These are phyloP conservation scores for Pythium coloratum DNA, from an alignment of 352 stramenopile genomes.

Conservation along the genomic window DNA sequence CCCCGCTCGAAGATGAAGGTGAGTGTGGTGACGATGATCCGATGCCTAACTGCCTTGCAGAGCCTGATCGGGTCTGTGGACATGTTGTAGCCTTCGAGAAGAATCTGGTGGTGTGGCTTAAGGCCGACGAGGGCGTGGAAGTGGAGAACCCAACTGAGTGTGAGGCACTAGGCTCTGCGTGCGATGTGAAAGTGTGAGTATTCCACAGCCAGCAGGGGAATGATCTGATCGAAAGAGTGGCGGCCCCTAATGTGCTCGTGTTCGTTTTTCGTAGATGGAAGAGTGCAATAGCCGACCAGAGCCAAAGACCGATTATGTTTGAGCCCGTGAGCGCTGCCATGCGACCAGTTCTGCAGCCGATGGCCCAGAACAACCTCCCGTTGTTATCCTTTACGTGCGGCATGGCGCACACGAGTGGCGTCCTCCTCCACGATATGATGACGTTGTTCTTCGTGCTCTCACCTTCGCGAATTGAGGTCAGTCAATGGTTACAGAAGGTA, in stretches of 20 bases:
- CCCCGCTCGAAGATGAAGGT: background rate
- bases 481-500: constrained; percentile 5
- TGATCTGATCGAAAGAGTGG: background rate
- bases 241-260: background rate
- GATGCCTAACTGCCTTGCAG: too few species aligned
- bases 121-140: constrained; percentile 51
- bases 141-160: constrained; percentile 41
- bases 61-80: background rate
- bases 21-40: too few species aligned
- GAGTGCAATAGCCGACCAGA: background rate
- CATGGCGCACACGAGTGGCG: constrained; percentile 29
- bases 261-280: constrained; percentile 18
- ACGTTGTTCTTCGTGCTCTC: constrained; percentile 67
- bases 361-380: constrained; percentile 33
- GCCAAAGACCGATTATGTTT: constrained; percentile 10
- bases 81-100: constrained; percentile 29
- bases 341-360: constrained; percentile 34
- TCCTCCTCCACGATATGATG: constrained; percentile 53
- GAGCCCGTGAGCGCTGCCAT: constrained; percentile 15
- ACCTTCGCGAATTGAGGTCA: constrained; percentile 45
- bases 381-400: constrained; percentile 54
- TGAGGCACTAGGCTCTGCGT: constrained; percentile 34
- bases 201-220: background rate
- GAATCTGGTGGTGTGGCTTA: constrained; percentile 48
- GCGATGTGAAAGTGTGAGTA: constrained; percentile 45